Evolutionary conservation across 179 eudicot genomes (phyloP), one percentile per base, ranked within the genome.

Genomic region (Beta corolliflora): DNA sequence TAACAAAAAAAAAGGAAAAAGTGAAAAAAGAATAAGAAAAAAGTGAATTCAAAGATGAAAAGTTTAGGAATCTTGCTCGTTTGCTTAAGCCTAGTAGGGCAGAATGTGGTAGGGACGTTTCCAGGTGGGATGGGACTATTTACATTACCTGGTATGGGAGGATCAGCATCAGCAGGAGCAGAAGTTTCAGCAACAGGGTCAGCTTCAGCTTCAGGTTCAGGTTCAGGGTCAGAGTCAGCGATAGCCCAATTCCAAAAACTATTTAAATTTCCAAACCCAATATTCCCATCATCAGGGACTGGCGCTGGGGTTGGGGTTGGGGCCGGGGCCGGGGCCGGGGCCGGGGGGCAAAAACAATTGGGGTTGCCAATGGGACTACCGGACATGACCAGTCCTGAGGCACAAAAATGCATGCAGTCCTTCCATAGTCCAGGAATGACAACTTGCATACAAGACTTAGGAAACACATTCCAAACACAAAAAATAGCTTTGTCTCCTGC

Each of bases 391-490:
- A 36, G 25, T 1, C 19, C 5, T 2, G 72, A 80, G 16, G 52
- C 63, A 3, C 19, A 29, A 10, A 80, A 73, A 36, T 80, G 82
- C 45, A 31, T 80, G 14, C 12, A 31, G 15, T 80, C 77, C 5
- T 80, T 80, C 3, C 19, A 13, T 0, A 21, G 48, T 48, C 25
- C 31, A 7, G 77, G 60, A 5, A 11, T 18, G 25, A 44, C 41
- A 1, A 10, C 41, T 4, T 80, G 82, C 44, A 1, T 80, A 63
- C 63, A 73, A 52, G 78, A 73, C 58, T 14, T 80, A 2, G 63
- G 71, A 23, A 72, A 60, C 13, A 18, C 71, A 0, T 72, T 46
- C 60, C 82, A 73, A 61, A 48, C 78, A 1, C 78, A 80, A 12
- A 29, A 11, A 50, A 36, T 80, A 1, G 14, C 72, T 7, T 13